These are phyloP conservation scores for Hanseniaspora opuntiae DNA, from an alignment of 805 yeast genomes.

Conservation along the genomic window DNA sequence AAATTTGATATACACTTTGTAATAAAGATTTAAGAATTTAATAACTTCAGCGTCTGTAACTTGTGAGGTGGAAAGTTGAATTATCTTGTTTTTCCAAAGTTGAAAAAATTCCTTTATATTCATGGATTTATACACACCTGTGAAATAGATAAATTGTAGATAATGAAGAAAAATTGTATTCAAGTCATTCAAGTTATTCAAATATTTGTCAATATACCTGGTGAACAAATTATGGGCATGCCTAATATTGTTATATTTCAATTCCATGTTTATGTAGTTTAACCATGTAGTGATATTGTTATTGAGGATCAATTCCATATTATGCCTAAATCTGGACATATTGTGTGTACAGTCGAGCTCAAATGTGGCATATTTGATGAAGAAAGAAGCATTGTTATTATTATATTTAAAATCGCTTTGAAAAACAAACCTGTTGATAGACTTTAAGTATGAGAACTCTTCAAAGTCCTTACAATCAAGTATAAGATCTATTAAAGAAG, in stretches of 20 bases:
- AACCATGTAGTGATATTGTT: constrained; percentile 79
- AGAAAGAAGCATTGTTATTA: constrained; percentile 38
- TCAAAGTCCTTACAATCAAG: constrained; percentile 56
- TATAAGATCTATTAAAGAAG: background rate
- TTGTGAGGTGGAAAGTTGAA: background rate
- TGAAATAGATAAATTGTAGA: background rate
- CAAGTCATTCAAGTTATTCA: constrained; percentile 31
- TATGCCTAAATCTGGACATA: constrained; percentile 63
- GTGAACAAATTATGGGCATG: constrained; percentile 81
- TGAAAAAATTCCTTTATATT: background rate
- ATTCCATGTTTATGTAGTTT: constrained; percentile 65
- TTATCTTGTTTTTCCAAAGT: background rate
- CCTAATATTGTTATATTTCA: constrained; percentile 56
- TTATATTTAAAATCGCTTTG: constrained; percentile 66
- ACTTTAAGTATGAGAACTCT: constrained; percentile 63
- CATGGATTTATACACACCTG: background rate
- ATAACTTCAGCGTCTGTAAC: constrained; percentile 29
- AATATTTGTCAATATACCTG: constrained; percentile 59
- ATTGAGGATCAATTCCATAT: constrained; percentile 75
- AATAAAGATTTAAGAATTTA: background rate
- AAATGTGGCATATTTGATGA: constrained; percentile 85
- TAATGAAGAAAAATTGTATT: background rate
- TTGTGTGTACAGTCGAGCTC: constrained; percentile 66
- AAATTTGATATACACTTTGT: constrained; percentile 1
- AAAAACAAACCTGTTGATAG: constrained; percentile 63